Evolutionary conservation across 2,329 filamentous ascomycete species (phyloP), one percentile per base, ranked within the genome.

Genomic region (Berkeleyomyces basicola): DNA sequence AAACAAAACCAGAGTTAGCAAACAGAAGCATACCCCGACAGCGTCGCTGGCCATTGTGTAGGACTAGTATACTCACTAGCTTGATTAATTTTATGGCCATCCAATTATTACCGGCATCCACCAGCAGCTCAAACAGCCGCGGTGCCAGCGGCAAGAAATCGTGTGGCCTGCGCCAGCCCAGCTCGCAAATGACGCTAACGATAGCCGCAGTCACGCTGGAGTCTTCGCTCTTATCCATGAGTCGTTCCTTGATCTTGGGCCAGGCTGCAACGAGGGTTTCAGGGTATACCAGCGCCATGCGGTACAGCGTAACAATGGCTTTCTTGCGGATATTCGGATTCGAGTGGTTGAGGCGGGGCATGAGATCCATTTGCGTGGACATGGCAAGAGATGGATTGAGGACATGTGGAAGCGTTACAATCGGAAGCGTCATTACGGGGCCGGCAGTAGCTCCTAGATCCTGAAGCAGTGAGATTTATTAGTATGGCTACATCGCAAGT

Each of bases 21-120:
- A 39, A 11, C n/a, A 46, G 23, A 23, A 36, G 11, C 10, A 11
- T 23, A 49, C 10, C 31, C 2, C 2, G 46, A 23, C 3, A 14
- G 23, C 3, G 51, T 7, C 7, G 7, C 6, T 11, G 16, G 11
- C n/a, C 37, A 55, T 23, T 55, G 4, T n/a, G n/a, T 11, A 55
- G 36, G 11, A 14, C n/a, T 3, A 37, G 11, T 16, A 11, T 42
- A 75, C 82, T 67, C 72, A 92, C 89, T 66, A 99, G 80, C 75
- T 99, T 99, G 72, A 99, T 97, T 66, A 99, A 83, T 72, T 99
- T 99, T 71, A 99, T 99, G 64, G 91, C 91, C 92, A 99, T 97
- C 93, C 93, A 99, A 73, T 99, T 99, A 74, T 99, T 97, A 44
- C 87, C 87, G 63, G 90, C 86, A 65, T 95, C 87, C 10, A 96